Evolutionary conservation across 2,329 filamentous ascomycete species (phyloP), one percentile per base, ranked within the genome.

Genomic region (Periconia macrospinosa): DNA sequence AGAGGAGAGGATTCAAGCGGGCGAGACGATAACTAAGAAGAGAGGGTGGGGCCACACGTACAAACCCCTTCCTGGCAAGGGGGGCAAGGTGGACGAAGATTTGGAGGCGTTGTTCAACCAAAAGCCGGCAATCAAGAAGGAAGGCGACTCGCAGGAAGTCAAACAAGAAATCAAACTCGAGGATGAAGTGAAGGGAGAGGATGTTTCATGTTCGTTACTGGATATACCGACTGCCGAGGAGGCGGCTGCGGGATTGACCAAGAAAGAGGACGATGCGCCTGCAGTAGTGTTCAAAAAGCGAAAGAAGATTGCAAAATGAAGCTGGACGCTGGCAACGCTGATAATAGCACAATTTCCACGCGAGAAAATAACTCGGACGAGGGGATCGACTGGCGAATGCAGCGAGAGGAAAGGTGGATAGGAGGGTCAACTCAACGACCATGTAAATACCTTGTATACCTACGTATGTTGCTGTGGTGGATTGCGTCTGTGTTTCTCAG

Each of bases 211-310:
- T 23, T 49, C 45, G 18, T 19, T 60, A 18, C 45, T 53, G 33
- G 54, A 60, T 45, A 56, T 62, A n/a, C 58, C 58, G 14, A 56
- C 54, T 20, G 58, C 68, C 56, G 63, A 64, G 14, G 58, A 59
- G 53, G 70, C 66, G 37, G 55, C 54, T 30, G 58, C 55, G 3
- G 63, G 63, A 11, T 64, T 62, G 33, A 56, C 53, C 46, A 57
- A 57, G 2, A 61, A 60, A 15, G 55, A 40, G 20, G 33, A 37
- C n/a, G 50, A 52, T 20, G 30, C 18, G 3, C 54, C 61, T 37
- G 60, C 82, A 2, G 81, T 91, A 2, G 78, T 91, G 2, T 94
- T 93, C 75, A 93, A 92, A 76, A 92, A 92, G 76, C 79, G 90
- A 50, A 93, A 91, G 67, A 79, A 85, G 14, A 88, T 60, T 86